phyloP scores from a whole-genome alignment of 306 rosid genomes.

The Sesbania bispinosa region DNA sequence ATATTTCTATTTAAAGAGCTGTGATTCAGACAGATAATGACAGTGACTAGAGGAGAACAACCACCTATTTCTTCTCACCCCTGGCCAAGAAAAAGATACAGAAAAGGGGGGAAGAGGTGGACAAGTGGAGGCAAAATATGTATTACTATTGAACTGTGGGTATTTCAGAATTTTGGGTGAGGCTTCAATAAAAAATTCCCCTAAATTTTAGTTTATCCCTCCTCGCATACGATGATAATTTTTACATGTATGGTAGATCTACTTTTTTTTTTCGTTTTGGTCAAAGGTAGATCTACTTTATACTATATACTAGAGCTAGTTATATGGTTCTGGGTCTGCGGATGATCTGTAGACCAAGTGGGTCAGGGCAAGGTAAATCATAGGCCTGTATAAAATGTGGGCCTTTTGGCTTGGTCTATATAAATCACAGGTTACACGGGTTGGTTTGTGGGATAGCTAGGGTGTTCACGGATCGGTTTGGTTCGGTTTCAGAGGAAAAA shows the following conservation, averaged over 20 bases:
- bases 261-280: no score
- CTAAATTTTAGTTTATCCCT: background rate
- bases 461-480: no score
- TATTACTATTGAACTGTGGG: background rate
- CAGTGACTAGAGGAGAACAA: slow-evolving; percentile 22
- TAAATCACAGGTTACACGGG: no score
- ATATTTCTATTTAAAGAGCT: slow-evolving; percentile 21
- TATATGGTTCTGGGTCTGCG: no score
- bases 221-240: background rate
- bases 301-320: no score
- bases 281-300: no score
- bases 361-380: no score
- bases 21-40: slow-evolving; percentile 20
- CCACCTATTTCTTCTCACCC: slow-evolving; percentile 2
- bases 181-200: slow-evolving; percentile 11
- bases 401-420: no score
- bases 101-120: background rate
- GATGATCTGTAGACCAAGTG: no score
- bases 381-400: no score
- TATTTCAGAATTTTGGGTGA: slow-evolving; percentile 21
- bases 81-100: background rate
- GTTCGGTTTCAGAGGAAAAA: no score
- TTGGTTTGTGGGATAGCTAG: no score
- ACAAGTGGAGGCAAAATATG: slow-evolving; percentile 11
- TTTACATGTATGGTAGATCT: background rate